These are phyloP conservation scores for Nissolia schottii DNA, from an alignment of 306 rosid species.

Conservation along the genomic window DNA sequence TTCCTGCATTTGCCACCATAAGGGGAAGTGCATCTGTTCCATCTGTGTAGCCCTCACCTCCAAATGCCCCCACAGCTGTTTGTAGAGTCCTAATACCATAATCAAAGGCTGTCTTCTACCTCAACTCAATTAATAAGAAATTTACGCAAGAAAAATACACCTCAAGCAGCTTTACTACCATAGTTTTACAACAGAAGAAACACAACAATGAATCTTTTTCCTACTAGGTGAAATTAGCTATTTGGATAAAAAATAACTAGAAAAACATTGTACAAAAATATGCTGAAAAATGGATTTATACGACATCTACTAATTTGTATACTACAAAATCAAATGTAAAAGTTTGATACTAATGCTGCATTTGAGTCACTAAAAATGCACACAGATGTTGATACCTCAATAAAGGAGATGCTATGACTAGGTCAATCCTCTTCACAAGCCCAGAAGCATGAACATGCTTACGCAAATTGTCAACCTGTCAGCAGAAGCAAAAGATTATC, in stretches of 20 bases:
- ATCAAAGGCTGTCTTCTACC: background rate
- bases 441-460: constrained; percentile 29
- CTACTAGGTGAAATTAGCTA: background rate
- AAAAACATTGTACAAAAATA: background rate
- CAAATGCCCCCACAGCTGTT: constrained; percentile 87
- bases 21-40: constrained; percentile 49
- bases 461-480: constrained; percentile 33
- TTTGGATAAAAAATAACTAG: background rate
- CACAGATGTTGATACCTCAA: constrained; percentile 21
- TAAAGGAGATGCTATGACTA: constrained; percentile 33
- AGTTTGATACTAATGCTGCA: background rate
- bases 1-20: constrained; percentile 67
- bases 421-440: constrained; percentile 29
- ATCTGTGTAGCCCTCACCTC: constrained; percentile 53
- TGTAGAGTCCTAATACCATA: constrained; percentile 64
- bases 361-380: background rate
- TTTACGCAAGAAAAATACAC: too few relatives aligned
- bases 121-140: too few relatives aligned
- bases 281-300: background rate
- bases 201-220: background rate
- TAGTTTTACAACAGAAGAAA: background rate
- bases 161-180: background rate
- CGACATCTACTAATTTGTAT: background rate
- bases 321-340: background rate
- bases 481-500: constrained; percentile 10